These are phyloP conservation scores for Botrytis elliptica DNA, from an alignment of 2,329 filamentous ascomycete species.

Conservation along the genomic window DNA sequence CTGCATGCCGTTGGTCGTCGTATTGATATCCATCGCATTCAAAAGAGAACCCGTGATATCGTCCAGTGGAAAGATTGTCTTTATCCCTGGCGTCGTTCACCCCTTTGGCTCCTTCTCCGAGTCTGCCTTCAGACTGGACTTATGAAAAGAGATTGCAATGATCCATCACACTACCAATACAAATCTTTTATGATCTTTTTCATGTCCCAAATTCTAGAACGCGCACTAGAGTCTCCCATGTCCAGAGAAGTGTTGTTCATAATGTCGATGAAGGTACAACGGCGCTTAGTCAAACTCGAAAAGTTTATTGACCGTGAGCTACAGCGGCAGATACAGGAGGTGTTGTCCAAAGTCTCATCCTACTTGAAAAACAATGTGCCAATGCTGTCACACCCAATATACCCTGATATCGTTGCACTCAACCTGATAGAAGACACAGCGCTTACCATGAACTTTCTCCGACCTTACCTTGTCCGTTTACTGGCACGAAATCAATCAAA, in stretches of 20 bases:
- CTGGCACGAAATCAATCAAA: neutral
- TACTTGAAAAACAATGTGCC: neutral
- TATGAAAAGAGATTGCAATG: neutral
- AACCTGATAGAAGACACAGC: neutral
- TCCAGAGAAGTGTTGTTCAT: constrained; percentile 39
- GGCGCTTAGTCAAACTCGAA: constrained; percentile 45
- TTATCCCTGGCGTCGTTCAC: constrained; percentile 51
- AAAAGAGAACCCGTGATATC: constrained; percentile 56
- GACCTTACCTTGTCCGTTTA: neutral
- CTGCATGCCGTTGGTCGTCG: constrained; percentile 43
- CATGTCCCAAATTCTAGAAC: constrained; percentile 42
- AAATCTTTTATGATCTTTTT: constrained; percentile 53
- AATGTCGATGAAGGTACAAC: constrained; percentile 48
- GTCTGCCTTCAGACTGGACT: constrained; percentile 46
- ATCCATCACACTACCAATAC: constrained; percentile 40
- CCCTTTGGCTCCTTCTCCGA: constrained; percentile 55
- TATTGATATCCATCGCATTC: constrained; percentile 39
- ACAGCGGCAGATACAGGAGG: neutral
- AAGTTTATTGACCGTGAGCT: neutral
- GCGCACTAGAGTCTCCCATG: constrained; percentile 25
- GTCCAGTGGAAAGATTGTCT: constrained; percentile 44
- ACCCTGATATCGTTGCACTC: neutral
- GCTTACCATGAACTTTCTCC: neutral
- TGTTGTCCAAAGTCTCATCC: neutral
- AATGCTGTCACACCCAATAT: too few relatives aligned